Percentiles rank a stretch among this genome's conserved stretches.
Evolutionary conservation across 2,329 filamentous ascomycete species (phyloP).

Genomic region (Parastagonospora nodorum): DNA sequence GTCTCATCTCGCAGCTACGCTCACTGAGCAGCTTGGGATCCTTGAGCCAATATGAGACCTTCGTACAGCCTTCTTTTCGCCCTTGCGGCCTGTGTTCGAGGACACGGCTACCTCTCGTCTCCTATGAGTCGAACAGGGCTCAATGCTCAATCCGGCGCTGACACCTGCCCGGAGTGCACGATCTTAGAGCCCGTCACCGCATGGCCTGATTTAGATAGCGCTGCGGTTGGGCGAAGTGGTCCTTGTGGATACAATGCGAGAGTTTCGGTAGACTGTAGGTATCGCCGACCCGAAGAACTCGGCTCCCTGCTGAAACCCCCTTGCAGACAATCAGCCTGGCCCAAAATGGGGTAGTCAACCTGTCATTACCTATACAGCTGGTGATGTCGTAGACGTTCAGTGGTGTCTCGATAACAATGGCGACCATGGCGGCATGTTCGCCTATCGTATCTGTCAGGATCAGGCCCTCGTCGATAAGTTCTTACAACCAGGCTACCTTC

Average conservation of each 20-base stretch:
- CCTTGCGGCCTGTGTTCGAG: slow-evolving; percentile 25
- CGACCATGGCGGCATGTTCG: slow-evolving; percentile 44
- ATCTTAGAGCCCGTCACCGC: slow-evolving; percentile 41
- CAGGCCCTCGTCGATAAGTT: slow-evolving; percentile 40
- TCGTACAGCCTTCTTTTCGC: slow-evolving; percentile 19
- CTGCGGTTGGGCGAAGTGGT: slow-evolving; percentile 36
- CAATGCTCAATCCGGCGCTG: slow-evolving; percentile 37
- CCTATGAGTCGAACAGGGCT: slow-evolving; percentile 43
- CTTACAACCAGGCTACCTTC: slow-evolving; percentile 35
- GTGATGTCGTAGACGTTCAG: slow-evolving; percentile 38
- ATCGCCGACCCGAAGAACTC: background rate
- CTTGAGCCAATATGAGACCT: slow-evolving; percentile 21
- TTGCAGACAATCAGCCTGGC: slow-evolving; percentile 38
- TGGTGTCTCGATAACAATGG: slow-evolving; percentile 44
- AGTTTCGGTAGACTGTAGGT: slow-evolving; percentile 33
- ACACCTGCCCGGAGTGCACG: slow-evolving; percentile 43
- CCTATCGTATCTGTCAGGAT: slow-evolving; percentile 42
- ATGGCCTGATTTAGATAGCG: slow-evolving; percentile 37
- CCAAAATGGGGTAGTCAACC: slow-evolving; percentile 34
- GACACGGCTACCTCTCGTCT: slow-evolving; percentile 38
- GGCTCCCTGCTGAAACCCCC: background rate
- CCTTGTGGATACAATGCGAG: slow-evolving; percentile 45
- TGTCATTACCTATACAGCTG: slow-evolving; percentile 36
- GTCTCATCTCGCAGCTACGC: background rate
- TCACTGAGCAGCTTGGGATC: background rate